phyloP scores from a whole-genome alignment of 176 grass and related monocot genomes.

The Eremochloa ophiuroides region DNA sequence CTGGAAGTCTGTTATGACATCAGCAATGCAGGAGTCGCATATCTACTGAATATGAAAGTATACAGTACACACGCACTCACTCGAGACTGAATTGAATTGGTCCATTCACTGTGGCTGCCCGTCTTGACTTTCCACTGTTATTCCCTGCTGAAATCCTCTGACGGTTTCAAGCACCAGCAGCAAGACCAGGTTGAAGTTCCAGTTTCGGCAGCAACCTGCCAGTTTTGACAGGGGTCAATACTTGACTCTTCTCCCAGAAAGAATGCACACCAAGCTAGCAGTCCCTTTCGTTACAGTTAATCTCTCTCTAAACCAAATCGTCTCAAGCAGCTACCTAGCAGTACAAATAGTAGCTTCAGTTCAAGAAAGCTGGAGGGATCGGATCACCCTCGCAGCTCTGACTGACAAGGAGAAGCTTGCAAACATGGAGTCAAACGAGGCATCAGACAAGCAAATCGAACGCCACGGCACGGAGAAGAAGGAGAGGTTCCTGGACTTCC shows the following conservation, averaged over 20 bases:
- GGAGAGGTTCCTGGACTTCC: slow-evolving; percentile 52
- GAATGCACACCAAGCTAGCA: neutral
- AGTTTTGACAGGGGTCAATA: neutral
- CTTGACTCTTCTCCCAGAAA: neutral
- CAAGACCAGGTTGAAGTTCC: neutral
- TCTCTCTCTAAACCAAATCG: neutral
- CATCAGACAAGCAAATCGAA: neutral
- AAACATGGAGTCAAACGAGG: slow-evolving; percentile 27
- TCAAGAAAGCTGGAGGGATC: neutral
- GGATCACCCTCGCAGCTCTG: neutral
- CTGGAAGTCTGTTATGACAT: neutral
- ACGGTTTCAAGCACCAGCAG: neutral
- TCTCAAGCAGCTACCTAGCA: too few species aligned
- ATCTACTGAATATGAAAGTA: neutral
- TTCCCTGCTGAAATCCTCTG: neutral
- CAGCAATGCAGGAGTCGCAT: neutral
- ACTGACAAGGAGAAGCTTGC: neutral
- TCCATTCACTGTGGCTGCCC: neutral
- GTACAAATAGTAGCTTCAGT: neutral
- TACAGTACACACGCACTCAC: neutral
- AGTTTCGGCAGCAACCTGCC: neutral
- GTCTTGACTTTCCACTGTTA: neutral
- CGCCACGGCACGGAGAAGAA: neutral
- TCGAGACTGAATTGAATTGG: neutral
- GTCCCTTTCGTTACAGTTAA: neutral